Evolutionary conservation across 768 basidiomycete species (phyloP).

Genomic region (Kwoniella mangroviensis): DNA sequence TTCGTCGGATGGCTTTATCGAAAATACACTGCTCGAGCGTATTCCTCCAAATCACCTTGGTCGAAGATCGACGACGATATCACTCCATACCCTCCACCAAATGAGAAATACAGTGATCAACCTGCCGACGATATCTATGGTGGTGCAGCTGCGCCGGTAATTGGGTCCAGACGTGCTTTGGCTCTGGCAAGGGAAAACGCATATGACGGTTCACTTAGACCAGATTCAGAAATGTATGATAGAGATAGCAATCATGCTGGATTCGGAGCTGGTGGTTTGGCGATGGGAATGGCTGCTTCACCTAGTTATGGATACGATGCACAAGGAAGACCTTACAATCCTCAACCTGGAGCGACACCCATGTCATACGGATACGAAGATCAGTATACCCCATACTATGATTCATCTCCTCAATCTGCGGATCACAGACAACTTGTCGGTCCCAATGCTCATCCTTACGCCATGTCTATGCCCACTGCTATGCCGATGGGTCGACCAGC

Average conservation of each 20-base stretch:
- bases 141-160: slow-evolving; percentile 42
- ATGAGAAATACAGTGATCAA: slow-evolving; percentile 25
- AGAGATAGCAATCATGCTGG: slow-evolving; percentile 42
- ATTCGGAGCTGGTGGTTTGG: slow-evolving; percentile 32
- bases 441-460: slow-evolving; percentile 17
- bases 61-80: slow-evolving; percentile 46
- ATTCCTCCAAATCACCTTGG: slow-evolving; percentile 41
- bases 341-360: slow-evolving; percentile 40
- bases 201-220: slow-evolving; percentile 34
- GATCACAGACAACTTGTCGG: slow-evolving; percentile 39
- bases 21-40: slow-evolving; percentile 39
- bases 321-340: slow-evolving; percentile 48
- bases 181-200: slow-evolving; percentile 40
- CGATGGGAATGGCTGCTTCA: slow-evolving; percentile 4
- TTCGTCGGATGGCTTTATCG: slow-evolving; percentile 47
- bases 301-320: slow-evolving; percentile 38
- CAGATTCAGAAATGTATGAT: slow-evolving; percentile 35
- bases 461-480: slow-evolving; percentile 29
- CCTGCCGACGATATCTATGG: slow-evolving; percentile 43
- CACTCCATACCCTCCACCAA: slow-evolving; percentile 38
- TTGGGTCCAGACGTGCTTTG: slow-evolving; percentile 48
- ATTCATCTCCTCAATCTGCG: slow-evolving; percentile 14
- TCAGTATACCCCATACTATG: slow-evolving; percentile 23
- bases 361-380: slow-evolving; percentile 28
- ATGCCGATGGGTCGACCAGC: slow-evolving; percentile 45